Percentiles rank a stretch among this genome's conserved stretches.
Evolutionary conservation across 2,329 filamentous ascomycete species (phyloP).

Genomic region (Podosphaera fusca): DNA sequence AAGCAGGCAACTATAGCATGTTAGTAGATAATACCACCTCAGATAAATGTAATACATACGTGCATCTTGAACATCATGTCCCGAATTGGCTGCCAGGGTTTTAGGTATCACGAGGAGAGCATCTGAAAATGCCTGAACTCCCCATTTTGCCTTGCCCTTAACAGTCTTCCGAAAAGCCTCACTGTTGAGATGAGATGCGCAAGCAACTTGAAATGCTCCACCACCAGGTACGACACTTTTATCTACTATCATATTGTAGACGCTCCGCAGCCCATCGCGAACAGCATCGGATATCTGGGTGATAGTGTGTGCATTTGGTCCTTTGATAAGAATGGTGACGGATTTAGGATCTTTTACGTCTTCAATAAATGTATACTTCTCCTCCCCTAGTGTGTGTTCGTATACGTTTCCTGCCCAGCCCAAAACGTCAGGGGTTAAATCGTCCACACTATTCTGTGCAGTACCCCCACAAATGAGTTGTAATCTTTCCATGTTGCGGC

Average conservation of each 20-base stretch:
- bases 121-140: conserved; percentile 85
- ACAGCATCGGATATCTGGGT: conserved; percentile 92
- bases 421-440: conserved; percentile 65
- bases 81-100: conserved; percentile 85
- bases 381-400: conserved; percentile 90
- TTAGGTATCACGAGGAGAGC: conserved; percentile 90
- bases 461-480: conserved; percentile 82
- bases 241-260: conserved; percentile 99
- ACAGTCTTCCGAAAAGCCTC: conserved; percentile 72
- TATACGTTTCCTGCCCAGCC: conserved; percentile 95
- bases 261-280: conserved; percentile 77
- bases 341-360: conserved; percentile 98
- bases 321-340: conserved; percentile 92
- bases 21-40: conserved; percentile 6
- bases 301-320: conserved; percentile 90
- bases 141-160: conserved; percentile 95
- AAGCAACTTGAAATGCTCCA: conserved; percentile 89
- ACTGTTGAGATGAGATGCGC: conserved; percentile 65
- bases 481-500: conserved; percentile 95
- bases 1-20: conserved; percentile 46
- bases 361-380: conserved; percentile 97
- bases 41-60: conserved; percentile 30
- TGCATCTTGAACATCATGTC: conserved; percentile 90
- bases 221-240: conserved; percentile 82
- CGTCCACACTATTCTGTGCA: conserved; percentile 91